Evolutionary conservation across 768 basidiomycete genomes (phyloP).

Genomic region (Lactarius psammicola): DNA sequence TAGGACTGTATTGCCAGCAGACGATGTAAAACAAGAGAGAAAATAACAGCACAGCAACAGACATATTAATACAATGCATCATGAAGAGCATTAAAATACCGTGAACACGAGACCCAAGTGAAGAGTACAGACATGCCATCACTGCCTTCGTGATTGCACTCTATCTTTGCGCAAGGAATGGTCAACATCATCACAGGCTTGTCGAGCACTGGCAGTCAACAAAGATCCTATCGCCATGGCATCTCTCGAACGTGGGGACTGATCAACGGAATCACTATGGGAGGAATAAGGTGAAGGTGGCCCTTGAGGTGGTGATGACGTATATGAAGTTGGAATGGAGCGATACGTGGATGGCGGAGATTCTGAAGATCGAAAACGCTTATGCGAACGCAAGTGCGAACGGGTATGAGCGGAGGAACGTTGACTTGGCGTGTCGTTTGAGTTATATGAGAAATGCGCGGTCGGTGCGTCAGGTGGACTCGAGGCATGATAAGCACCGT

Average conservation of each 20-base stretch:
- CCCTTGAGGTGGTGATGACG: conserved; percentile 26
- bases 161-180: conserved; percentile 6
- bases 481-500: conserved; percentile 5
- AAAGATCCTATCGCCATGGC: conserved; percentile 82
- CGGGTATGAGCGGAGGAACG: conserved; percentile 5
- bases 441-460: conserved; percentile 6
- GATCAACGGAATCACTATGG: conserved; percentile 64
- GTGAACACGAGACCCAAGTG: conserved; percentile 10
- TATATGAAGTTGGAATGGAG: conserved; percentile 51
- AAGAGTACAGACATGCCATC: not conserved
- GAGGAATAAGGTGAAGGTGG: conserved; percentile 77
- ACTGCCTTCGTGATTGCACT: conserved; percentile 11
- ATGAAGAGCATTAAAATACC: not conserved
- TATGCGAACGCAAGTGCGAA: conserved; percentile 28
- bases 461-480: conserved; percentile 2
- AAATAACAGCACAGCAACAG: conserved; percentile 15
- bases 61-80: conserved; percentile 15
- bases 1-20: not conserved
- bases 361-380: conserved; percentile 27
- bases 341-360: conserved; percentile 46
- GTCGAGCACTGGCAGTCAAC: conserved; percentile 44
- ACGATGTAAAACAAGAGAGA: not conserved
- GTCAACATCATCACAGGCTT: conserved; percentile 19
- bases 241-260: conserved; percentile 66
- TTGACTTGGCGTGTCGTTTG: conserved; percentile 11